Evolutionary conservation across 2,329 filamentous ascomycete genomes (phyloP).

Genomic region (Lecanoromycetidae sp.): DNA sequence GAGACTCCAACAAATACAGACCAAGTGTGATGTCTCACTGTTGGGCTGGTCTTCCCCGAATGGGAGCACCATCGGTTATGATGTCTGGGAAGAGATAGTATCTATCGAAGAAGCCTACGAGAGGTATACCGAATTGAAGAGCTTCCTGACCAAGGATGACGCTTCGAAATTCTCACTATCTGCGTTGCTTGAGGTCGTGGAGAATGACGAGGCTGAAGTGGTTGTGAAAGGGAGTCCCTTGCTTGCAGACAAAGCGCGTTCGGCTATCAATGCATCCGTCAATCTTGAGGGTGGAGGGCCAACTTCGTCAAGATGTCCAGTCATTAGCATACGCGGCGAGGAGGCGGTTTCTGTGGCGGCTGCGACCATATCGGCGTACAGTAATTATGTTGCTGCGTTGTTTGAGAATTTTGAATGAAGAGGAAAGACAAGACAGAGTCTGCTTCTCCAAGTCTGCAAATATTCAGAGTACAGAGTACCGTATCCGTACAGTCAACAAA

Average conservation of each 20-base stretch:
- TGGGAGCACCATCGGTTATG: neutral
- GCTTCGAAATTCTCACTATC: neutral
- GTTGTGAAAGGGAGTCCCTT: neutral
- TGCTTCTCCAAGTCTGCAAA: too few relatives aligned
- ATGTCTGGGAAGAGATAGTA: neutral
- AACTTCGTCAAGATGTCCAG: neutral
- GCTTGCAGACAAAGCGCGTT: neutral
- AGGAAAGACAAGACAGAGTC: too few relatives aligned
- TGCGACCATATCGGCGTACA: slow-evolving; percentile 21
- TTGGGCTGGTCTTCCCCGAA: neutral
- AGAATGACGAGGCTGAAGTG: neutral
- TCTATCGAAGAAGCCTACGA: neutral
- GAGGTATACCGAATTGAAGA: neutral
- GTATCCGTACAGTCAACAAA: too few relatives aligned
- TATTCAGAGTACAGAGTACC: too few relatives aligned
- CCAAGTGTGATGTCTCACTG: neutral
- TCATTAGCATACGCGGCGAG: neutral
- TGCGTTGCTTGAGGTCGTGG: neutral
- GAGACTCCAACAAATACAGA: neutral
- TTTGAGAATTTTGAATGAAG: slow-evolving; percentile 1
- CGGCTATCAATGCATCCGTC: neutral
- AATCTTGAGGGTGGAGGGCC: neutral
- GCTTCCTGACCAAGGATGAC: neutral
- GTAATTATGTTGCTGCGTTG: neutral
- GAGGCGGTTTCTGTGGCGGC: slow-evolving; percentile 19